These are phyloP conservation scores for Coelastrella sp. DNA, from an alignment of 139 green algal species.

Conservation along the genomic window DNA sequence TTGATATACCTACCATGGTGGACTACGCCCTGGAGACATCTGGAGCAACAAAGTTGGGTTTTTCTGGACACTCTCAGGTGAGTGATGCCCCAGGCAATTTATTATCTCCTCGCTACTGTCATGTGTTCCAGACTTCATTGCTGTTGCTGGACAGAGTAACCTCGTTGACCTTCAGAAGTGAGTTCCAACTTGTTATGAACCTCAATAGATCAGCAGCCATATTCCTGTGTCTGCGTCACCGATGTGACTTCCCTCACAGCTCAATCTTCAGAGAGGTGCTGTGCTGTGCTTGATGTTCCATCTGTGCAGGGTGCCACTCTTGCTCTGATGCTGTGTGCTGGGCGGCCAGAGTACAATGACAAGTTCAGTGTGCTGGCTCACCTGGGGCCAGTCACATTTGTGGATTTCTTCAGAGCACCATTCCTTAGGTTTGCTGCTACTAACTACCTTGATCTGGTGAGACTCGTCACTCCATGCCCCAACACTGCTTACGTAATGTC, in stretches of 20 bases:
- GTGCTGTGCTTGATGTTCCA: not conserved
- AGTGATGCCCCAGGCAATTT: not conserved
- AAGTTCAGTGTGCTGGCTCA: slow-evolving; percentile 35
- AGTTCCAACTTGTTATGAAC: too few species aligned
- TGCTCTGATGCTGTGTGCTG: slow-evolving; percentile 62
- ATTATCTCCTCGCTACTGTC: not conserved
- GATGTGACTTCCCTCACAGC: too few species aligned
- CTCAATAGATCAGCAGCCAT: too few species aligned
- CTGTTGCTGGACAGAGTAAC: too few species aligned
- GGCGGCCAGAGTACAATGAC: slow-evolving; percentile 51
- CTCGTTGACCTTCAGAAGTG: too few species aligned
- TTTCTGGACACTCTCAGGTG: slow-evolving; percentile 65
- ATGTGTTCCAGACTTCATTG: too few species aligned
- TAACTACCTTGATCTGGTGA: slow-evolving; percentile 26
- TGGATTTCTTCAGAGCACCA: slow-evolving; percentile 49
- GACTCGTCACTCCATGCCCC: not conserved
- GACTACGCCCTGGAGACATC: slow-evolving; percentile 65
- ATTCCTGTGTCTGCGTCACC: too few species aligned
- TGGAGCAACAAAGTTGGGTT: slow-evolving; percentile 47
- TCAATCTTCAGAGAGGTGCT: not conserved
- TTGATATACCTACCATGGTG: slow-evolving; percentile 73
- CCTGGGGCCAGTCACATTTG: slow-evolving; percentile 41
- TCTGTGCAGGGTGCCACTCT: slow-evolving; percentile 49
- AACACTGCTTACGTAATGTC: not conserved
- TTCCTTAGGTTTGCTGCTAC: slow-evolving; percentile 42